phyloP scores from a whole-genome alignment of 306 rosid genomes.

The Vigna reflexopilosa region DNA sequence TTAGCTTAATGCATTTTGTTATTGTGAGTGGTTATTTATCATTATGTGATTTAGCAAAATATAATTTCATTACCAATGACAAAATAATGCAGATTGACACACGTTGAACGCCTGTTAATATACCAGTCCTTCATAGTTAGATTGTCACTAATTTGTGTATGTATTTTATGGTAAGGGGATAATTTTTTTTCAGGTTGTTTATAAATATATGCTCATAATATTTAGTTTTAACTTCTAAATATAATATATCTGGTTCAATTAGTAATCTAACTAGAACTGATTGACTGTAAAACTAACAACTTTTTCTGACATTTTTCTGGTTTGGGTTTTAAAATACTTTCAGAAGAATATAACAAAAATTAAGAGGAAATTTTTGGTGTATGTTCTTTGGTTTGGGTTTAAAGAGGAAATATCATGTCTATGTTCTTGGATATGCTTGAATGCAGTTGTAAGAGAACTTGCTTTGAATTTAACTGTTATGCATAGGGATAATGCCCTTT shows the following conservation, averaged over 20 bases:
- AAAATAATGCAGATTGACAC: not conserved
- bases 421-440: not conserved
- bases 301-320: not conserved
- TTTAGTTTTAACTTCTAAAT: not conserved
- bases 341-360: not conserved
- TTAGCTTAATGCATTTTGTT: not conserved
- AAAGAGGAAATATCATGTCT: not conserved
- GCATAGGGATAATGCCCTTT: slow-evolving; percentile 1
- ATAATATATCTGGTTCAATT: not conserved
- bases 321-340: not conserved
- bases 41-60: not conserved
- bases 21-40: not conserved
- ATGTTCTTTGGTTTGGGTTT: not conserved
- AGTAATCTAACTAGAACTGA: not conserved
- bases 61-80: not conserved
- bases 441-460: not conserved
- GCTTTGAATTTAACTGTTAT: not conserved
- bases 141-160: not conserved
- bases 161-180: not conserved
- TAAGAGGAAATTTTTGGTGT: not conserved
- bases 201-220: not conserved
- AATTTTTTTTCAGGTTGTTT: not conserved
- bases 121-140: not conserved
- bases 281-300: not conserved
- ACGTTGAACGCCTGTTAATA: not conserved